Evolutionary conservation across 2,329 filamentous ascomycete genomes (phyloP).

Genomic region (Xylariaceae sp.): DNA sequence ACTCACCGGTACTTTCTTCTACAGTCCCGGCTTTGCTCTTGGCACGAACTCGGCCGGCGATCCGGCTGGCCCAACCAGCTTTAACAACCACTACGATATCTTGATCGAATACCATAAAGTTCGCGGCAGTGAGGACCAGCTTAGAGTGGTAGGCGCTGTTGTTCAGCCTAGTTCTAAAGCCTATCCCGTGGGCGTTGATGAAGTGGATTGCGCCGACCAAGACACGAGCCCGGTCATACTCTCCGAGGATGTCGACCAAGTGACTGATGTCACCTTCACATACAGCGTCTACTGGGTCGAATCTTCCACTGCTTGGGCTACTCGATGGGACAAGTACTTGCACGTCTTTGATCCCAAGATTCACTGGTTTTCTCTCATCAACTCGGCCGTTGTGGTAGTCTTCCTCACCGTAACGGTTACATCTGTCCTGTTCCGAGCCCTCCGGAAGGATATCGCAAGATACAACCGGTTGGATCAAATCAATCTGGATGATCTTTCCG

Average conservation of each 20-base stretch:
- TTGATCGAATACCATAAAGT: constrained; percentile 87
- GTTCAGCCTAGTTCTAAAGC: constrained; percentile 76
- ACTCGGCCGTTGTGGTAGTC: constrained; percentile 89
- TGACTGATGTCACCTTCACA: constrained; percentile 71
- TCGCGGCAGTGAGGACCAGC: constrained; percentile 58
- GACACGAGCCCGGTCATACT: constrained; percentile 56
- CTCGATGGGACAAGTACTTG: constrained; percentile 97
- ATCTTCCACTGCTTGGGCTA: constrained; percentile 86
- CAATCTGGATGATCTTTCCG: constrained; percentile 81
- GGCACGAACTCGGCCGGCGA: constrained; percentile 46
- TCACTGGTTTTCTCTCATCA: constrained; percentile 97
- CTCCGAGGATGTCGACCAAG: constrained; percentile 47
- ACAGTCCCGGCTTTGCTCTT: constrained; percentile 85
- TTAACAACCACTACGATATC: constrained; percentile 98
- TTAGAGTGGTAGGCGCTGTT: constrained; percentile 84
- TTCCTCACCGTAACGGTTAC: constrained; percentile 87
- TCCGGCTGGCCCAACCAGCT: constrained; percentile 51
- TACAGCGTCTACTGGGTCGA: constrained; percentile 89
- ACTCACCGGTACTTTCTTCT: constrained; percentile 71
- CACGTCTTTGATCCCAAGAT: constrained; percentile 97
- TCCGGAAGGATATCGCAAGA: constrained; percentile 91
- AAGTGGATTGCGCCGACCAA: constrained; percentile 57
- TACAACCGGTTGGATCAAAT: constrained; percentile 95
- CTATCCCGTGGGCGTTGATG: constrained; percentile 41
- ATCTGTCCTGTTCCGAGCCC: constrained; percentile 81